These are phyloP conservation scores for Coemansia asiatica DNA, from an alignment of 192 early-diverging fungal species.

Conservation along the genomic window DNA sequence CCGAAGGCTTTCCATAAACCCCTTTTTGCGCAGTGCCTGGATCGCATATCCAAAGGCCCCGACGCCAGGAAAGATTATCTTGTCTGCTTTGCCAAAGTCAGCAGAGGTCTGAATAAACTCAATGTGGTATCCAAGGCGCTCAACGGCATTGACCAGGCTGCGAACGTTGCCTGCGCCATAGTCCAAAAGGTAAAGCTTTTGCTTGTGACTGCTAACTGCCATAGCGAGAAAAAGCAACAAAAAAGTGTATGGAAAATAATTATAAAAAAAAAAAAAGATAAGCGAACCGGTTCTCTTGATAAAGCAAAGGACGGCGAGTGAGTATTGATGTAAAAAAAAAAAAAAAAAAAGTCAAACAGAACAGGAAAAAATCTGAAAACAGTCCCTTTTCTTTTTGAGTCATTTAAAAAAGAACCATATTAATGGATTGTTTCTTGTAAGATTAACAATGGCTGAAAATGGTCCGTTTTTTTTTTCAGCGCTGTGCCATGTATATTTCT, in stretches of 20 bases:
- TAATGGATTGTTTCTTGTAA: not conserved
- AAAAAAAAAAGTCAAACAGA: too few species aligned
- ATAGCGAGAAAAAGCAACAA: not conserved
- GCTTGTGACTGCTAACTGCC: not conserved
- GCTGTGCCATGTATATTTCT: too few species aligned
- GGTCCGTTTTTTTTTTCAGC: too few species aligned
- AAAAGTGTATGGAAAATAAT: too few species aligned
- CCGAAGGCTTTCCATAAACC: slow-evolving; percentile 78
- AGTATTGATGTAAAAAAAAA: too few species aligned
- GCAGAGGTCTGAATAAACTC: slow-evolving; percentile 67
- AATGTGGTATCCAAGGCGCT: slow-evolving; percentile 84
- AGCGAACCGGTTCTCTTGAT: too few species aligned
- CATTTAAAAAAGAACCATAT: not conserved
- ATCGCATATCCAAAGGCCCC: slow-evolving; percentile 96
- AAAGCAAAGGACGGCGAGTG: too few species aligned
- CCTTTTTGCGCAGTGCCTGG: slow-evolving; percentile 68
- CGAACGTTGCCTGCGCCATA: slow-evolving; percentile 99
- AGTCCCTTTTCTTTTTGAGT: not conserved
- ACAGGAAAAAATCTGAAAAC: not conserved
- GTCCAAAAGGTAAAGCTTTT: slow-evolving; percentile 79
- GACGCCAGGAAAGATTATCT: slow-evolving; percentile 98
- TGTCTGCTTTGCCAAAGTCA: slow-evolving; percentile 91
- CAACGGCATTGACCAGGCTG: slow-evolving; percentile 91
- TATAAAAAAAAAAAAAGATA: not conserved
- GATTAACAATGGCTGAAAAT: too few species aligned